Evolutionary conservation across 2,329 filamentous ascomycete genomes (phyloP), one percentile per base, ranked within the genome.

Genomic region (Colletotrichum sp.): DNA sequence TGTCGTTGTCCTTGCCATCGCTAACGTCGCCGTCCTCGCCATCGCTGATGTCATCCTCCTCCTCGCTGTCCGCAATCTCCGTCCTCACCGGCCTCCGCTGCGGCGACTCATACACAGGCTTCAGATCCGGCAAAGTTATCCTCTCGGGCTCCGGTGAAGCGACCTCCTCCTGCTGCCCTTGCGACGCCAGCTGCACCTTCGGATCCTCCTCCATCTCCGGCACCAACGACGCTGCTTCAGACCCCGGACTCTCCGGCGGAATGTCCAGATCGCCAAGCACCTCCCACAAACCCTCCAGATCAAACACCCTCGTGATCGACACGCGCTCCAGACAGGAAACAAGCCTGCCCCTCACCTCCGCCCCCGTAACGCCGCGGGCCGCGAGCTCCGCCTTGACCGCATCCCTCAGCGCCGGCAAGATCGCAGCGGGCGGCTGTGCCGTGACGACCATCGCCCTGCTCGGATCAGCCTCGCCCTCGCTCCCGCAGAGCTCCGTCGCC

Each of bases 251-350:
- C 7, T 8, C 58, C 8, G 74, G 36, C 4, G 71, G 71, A 34
- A 74, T 63, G 34, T 87, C 85, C 43, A 91, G 77, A 78, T 93
- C 91, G 3, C 80, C 82, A 38, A 93, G 78, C 1, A 90, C 90
- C 79, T 92, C 90, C 86, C 86, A 88, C 21, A 93, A 78, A 0
- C 91, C 91, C 61, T 91, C 87, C 13, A 91, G 78, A 74, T 92
- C 90, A 77, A 93, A 93, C 1, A 92, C 87, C 28, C 89, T 85
- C 28, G 89, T 89, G 32, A 93, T 84, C 36, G 87, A 86, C 5
- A 92, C 87, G 61, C 84, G 84, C 61, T 89, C 87, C 5, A 93
- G 82, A 72, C 84, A 85, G 4, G 79, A 78, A 67, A 80, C 84
- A 32, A 85, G 79, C 36, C 79, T 80, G 9, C 34, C 69, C 63